phyloP scores from a whole-genome alignment of 2,329 filamentous ascomycete genomes.

The Fusarium protoensiforme region DNA sequence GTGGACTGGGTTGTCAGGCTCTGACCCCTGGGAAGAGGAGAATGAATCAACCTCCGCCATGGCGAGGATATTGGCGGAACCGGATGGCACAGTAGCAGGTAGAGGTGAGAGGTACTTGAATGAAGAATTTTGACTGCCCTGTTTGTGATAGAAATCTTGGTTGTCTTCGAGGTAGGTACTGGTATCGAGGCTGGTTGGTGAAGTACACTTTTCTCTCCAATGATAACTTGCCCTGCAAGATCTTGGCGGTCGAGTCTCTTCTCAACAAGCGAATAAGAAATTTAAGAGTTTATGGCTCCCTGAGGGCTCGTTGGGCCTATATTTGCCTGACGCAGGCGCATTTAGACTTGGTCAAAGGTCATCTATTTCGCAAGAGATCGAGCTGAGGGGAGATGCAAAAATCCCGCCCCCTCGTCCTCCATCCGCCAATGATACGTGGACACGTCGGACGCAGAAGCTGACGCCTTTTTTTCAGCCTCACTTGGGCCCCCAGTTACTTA shows the following conservation, averaged over 20 bases:
- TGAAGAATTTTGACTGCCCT: neutral
- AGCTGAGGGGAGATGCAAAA: neutral
- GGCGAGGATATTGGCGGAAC: neutral
- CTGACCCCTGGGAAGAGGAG: neutral
- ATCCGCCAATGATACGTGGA: neutral
- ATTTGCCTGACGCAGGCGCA: neutral
- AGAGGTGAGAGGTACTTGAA: neutral
- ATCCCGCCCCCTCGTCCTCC: neutral
- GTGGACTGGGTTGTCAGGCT: no score
- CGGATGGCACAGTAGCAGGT: neutral
- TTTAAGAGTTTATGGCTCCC: no score
- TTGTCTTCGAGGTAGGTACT: neutral
- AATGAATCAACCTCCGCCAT: neutral
- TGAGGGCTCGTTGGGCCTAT: no score
- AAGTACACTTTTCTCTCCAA: no score
- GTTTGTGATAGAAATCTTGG: neutral
- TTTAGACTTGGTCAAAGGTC: neutral
- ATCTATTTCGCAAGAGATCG: neutral
- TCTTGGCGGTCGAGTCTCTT: no score
- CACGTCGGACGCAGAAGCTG: neutral
- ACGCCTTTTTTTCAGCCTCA: neutral
- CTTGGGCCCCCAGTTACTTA: neutral
- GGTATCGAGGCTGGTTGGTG: no score
- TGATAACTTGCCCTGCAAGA: no score
- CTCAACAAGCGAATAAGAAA: no score